Evolutionary conservation across 768 basidiomycete genomes (phyloP).

Genomic region (Tulasnella calospora): DNA sequence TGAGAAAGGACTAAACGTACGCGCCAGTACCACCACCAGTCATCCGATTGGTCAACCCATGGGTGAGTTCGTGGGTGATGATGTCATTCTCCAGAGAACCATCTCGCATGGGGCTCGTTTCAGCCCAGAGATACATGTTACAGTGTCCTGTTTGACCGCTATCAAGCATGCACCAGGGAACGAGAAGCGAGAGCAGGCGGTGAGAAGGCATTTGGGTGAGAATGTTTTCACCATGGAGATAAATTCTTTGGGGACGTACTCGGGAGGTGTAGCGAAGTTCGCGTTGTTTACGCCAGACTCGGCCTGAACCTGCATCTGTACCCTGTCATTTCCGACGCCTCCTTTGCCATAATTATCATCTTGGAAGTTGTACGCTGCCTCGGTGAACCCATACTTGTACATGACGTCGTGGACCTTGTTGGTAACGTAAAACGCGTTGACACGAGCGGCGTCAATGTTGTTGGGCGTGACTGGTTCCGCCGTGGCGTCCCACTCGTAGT

Average conservation of each 20-base stretch:
- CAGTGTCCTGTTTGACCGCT: slow-evolving; percentile 28
- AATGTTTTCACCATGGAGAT: too few species aligned
- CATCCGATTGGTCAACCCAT: slow-evolving; percentile 50
- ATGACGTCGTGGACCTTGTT: slow-evolving; percentile 51
- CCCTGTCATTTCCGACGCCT: slow-evolving; percentile 40
- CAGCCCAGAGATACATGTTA: slow-evolving; percentile 37
- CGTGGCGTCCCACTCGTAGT: slow-evolving; percentile 38
- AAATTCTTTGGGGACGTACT: too few species aligned
- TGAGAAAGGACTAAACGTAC: slow-evolving; percentile 50
- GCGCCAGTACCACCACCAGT: slow-evolving; percentile 42
- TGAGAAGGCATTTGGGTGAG: too few species aligned
- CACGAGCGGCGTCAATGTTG: slow-evolving; percentile 52
- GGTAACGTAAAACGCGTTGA: slow-evolving; percentile 51
- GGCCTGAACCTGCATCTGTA: background rate
- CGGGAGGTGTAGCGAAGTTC: slow-evolving; percentile 39
- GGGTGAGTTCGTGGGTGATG: too few species aligned
- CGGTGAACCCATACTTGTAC: slow-evolving; percentile 58
- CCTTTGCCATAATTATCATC: slow-evolving; percentile 50
- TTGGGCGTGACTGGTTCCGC: slow-evolving; percentile 40
- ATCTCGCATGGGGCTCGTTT: slow-evolving; percentile 51
- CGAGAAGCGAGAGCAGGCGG: too few species aligned
- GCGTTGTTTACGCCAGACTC: slow-evolving; percentile 42
- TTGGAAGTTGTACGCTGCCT: slow-evolving; percentile 57
- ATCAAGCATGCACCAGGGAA: background rate
- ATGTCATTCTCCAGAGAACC: slow-evolving; percentile 63